Evolutionary conservation across 1,139 yeast genomes (phyloP).

Genomic region (Sugiyamaella novakii): DNA sequence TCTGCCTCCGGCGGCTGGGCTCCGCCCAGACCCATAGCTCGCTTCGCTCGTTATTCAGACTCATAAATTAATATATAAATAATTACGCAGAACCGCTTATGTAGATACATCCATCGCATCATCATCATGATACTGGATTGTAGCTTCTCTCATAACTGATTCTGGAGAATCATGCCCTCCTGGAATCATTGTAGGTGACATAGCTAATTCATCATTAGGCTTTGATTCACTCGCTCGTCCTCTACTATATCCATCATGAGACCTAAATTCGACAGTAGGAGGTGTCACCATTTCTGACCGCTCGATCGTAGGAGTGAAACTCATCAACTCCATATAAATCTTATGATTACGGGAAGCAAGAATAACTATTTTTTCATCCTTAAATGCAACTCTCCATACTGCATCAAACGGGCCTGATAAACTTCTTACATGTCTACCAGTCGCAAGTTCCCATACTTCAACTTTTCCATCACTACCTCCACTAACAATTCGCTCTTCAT

Average conservation of each 20-base stretch:
- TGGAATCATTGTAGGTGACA: slow-evolving; percentile 16
- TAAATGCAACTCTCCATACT: slow-evolving; percentile 49
- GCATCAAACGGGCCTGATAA: slow-evolving; percentile 43
- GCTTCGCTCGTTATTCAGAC: too few species aligned
- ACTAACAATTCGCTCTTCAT: slow-evolving; percentile 83
- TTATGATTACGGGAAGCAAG: slow-evolving; percentile 40
- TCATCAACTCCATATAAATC: slow-evolving; percentile 45
- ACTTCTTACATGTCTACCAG: slow-evolving; percentile 57
- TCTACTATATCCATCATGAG: slow-evolving; percentile 1
- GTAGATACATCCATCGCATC: slow-evolving; percentile 13
- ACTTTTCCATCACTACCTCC: slow-evolving; percentile 89
- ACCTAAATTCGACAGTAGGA: slow-evolving; percentile 5
- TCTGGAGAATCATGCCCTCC: slow-evolving; percentile 6
- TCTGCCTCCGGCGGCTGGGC: too few species aligned
- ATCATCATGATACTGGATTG: slow-evolving; percentile 1
- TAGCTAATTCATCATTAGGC: slow-evolving; percentile 10
- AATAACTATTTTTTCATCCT: slow-evolving; percentile 46
- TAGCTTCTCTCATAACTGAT: background rate
- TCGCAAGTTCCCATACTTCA: slow-evolving; percentile 86
- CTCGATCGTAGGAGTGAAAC: slow-evolving; percentile 39
- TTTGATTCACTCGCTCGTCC: background rate
- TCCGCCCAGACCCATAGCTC: background rate
- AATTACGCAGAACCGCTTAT: slow-evolving; percentile 3
- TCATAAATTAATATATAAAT: slow-evolving; percentile 6
- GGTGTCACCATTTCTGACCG: slow-evolving; percentile 13